Evolutionary conservation across 805 yeast species (phyloP), one percentile per base, ranked within the genome.

Genomic region (Myxozyma neotropica): DNA sequence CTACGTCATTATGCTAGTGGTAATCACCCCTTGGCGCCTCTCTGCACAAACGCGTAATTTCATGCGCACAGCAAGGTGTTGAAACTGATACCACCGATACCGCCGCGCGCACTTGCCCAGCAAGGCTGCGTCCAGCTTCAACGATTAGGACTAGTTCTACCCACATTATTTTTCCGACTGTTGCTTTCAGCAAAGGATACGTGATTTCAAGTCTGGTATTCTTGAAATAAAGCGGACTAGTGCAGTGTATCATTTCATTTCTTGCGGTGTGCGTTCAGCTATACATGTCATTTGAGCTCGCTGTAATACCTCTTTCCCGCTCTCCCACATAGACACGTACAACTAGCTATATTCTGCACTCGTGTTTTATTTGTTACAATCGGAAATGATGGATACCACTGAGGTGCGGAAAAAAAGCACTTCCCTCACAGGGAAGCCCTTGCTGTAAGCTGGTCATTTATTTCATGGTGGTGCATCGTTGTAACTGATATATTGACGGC

Each of bases 401-500:
- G 53, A 53, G 26, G 26, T 33, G 24, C 21, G 55, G 5, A 61
- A 61, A 46, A 3, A 48, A 24, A 3, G 33, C 13, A 19, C 53
- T 27, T 36, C 55, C 63, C 50, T 62, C 23, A 62, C 66, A 19
- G 66, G 66, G 39, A 62, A 60, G 57, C 51, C 66, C 10, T 31
- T 62, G 40, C 53, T 62, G 60, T 60, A 58, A 17, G 71, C 77
- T 74, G 27, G n/a, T n/a, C n/a, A n/a, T n/a, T n/a, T n/a, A n/a
- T n/a, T 76, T 79, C 6, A 72, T 77, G 8, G 75, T 75, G 8
- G 13, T n/a, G 19, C 24, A 10, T 15, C 36, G 23, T 44, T 15
- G 44, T 39, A 7, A 8, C n/a, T n/a, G n/a, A n/a, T n/a, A 4
- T 13, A 44, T 13, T 19, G 33, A 29, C 51, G 7, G 6, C 10